phyloP scores from a whole-genome alignment of 2,329 filamentous ascomycete species.

The Macrophomina phaseolina region DNA sequence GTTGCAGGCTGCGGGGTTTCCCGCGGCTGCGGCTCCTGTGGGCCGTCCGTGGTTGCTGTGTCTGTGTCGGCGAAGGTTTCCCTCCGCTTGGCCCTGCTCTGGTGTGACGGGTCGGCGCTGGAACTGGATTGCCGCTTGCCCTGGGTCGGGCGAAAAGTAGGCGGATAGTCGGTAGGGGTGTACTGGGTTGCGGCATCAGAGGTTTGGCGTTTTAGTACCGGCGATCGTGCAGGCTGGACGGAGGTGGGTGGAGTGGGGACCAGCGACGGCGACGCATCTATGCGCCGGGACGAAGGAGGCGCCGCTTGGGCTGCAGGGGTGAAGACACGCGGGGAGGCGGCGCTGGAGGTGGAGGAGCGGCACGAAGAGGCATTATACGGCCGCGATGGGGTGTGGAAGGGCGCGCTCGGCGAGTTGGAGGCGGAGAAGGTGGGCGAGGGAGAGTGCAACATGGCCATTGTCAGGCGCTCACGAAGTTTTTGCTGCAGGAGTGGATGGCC shows the following conservation, averaged over 20 bases:
- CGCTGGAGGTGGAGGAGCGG: conserved; percentile 38
- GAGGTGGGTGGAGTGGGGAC: conserved; percentile 32
- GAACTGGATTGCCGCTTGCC: conserved; percentile 24
- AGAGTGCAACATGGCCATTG: conserved; percentile 35
- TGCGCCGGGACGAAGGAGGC: conserved; percentile 35
- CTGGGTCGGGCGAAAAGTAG: conserved; percentile 39
- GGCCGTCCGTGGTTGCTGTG: conserved; percentile 29
- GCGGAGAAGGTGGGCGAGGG: conserved; percentile 46
- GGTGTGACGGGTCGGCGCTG: conserved; percentile 21
- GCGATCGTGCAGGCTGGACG: conserved; percentile 29
- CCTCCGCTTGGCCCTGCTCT: conserved; percentile 37
- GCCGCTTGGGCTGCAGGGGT: conserved; percentile 34
- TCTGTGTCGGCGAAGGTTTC: conserved; percentile 36
- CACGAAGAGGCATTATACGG: conserved; percentile 41
- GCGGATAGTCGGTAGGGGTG: conserved; percentile 55
- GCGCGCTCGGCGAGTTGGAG: conserved; percentile 42
- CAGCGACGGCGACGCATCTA: conserved; percentile 35
- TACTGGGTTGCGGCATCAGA: conserved; percentile 62
- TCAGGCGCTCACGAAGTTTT: conserved; percentile 23
- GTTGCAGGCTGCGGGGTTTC: conserved; percentile 36
- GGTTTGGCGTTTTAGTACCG: conserved; percentile 42
- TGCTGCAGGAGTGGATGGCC: conserved; percentile 20
- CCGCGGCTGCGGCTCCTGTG: conserved; percentile 40
- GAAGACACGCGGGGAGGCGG: conserved; percentile 42
- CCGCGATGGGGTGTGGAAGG: conserved; percentile 41